These are phyloP conservation scores for Imleria badia DNA, from an alignment of 768 basidiomycete genomes.

Conservation along the genomic window DNA sequence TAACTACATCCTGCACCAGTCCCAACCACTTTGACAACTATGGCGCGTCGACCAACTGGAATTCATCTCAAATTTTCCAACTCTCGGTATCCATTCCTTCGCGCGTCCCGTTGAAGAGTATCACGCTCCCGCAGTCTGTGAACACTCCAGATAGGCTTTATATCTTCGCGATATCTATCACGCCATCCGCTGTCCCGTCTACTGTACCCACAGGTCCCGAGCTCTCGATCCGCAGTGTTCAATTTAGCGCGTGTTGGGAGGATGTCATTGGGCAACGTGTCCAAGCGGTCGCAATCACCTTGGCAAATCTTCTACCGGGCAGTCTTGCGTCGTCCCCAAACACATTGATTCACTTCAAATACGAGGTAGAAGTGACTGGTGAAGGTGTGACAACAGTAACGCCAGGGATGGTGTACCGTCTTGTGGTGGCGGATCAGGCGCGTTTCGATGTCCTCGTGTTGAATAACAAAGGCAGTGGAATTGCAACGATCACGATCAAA, in stretches of 20 bases:
- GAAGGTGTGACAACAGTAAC: constrained; percentile 43
- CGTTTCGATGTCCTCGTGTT: constrained; percentile 48
- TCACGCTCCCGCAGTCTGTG: constrained; percentile 41
- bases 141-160: constrained; percentile 38
- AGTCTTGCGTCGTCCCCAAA: constrained; percentile 21
- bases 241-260: constrained; percentile 50
- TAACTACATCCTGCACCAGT: constrained; percentile 23
- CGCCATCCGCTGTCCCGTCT: constrained; percentile 33
- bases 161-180: constrained; percentile 45
- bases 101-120: constrained; percentile 38
- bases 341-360: constrained; percentile 34
- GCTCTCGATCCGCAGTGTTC: constrained; percentile 42
- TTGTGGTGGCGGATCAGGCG: constrained; percentile 51
- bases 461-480: constrained; percentile 30
- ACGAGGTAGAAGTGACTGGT: constrained; percentile 39
- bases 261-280: constrained; percentile 36
- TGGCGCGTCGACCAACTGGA: constrained; percentile 38
- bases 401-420: constrained; percentile 42
- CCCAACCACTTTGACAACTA: constrained; percentile 45
- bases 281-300: constrained; percentile 51
- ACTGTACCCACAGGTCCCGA: constrained; percentile 20
- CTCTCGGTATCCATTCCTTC: constrained; percentile 46
- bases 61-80: constrained; percentile 44
- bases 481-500: constrained; percentile 34
- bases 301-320: constrained; percentile 49